Evolutionary conservation across 2,329 filamentous ascomycete genomes (phyloP), one percentile per base, ranked within the genome.

Genomic region (Trichoderma aggressivum): DNA sequence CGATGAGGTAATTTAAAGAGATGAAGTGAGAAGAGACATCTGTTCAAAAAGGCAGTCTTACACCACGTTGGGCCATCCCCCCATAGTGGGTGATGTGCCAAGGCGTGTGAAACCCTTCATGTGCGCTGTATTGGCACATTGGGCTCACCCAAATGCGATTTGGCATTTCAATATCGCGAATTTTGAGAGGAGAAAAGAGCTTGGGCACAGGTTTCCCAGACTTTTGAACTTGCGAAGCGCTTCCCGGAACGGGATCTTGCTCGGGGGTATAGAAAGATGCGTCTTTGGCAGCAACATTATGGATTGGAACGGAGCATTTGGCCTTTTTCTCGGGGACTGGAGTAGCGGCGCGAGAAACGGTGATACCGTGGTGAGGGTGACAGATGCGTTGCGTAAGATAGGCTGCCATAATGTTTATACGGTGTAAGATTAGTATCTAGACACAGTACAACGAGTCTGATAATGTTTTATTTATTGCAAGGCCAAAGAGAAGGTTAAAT

Each of bases 71-170:
- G 30, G 91, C 84, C 72, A 94, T 93, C 28, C 90, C 90, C 10
- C 92, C 91, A n/a, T 93, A 82, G 75, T 94, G 92, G 3, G 91
- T 88, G 59, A 91, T 78, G 77, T 94, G 91, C 90, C 90, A 94
- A 74, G 86, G 81, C 0, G 89, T 92, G 73, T 87, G 85, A 77
- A 92, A 89, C 16, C 92, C 81, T 26, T 82, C 77, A 11, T 79
- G 70, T 11, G 82, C 79, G 6, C 79, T 82, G 75, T 84, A 84
- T 70, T 85, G 84, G 71, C 84, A 86, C 62, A 86, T 78, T 0
- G 84, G 84, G 7, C 82, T 80, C 34, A 84, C 73, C 55, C 82
- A 79, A 61, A 86, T 78, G 14, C 84, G 82, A 74, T 86, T 86
- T 47, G 79, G 81, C 66, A 86, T 77, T 5, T 79, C 81, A 18